Evolutionary conservation across 2,329 filamentous ascomycete species (phyloP), one percentile per base, ranked within the genome.

Genomic region (Rosellinia necatrix): DNA sequence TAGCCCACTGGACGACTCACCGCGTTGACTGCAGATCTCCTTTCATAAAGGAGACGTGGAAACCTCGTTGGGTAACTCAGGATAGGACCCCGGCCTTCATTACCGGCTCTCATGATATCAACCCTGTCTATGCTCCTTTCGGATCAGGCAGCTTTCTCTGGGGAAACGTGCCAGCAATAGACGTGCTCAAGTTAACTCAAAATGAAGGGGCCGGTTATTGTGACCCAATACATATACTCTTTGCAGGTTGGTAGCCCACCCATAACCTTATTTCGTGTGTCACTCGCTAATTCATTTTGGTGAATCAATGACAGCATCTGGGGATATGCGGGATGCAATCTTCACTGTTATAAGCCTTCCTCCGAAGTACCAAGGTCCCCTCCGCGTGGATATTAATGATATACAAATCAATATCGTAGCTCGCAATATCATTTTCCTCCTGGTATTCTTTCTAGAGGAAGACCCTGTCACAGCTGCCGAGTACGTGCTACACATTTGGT

Each of bases 11-110:
- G 70, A 34, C 35, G 2, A 22, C 41, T 1, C 71, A 75, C 51
- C 71, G 71, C 21, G 34, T 37, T 1, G 60, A 68, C 37, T 74
- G 71, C 63, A 68, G 58, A 12, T 71, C 66, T 1, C 38, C 62
- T n/a, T 47, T 71, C 2, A 58, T 64, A 19, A 69, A 69, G 27
- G 30, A 51, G 3, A 53, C 40, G 0, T 75, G 71, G 70, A 32
- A 59, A 40, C 73, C 73, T 7, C 34, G 46, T 10, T 75, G 70
- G 70, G 46, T 63, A 1, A 12, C 17, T 1, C 62, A 72, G 48
- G 34, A 56, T 1, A 64, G 70, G 9, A 22, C 3, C 2, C 69
- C 70, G 4, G 13, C 48, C 1, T 74, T 72, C 53, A 49, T 70
- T 0, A 10, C 4, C 9, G 8, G 12, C 9, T 8, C 10, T 2